Evolutionary conservation across 805 yeast genomes (phyloP), one percentile per base, ranked within the genome.

Genomic region (Pichia deserticola): DNA sequence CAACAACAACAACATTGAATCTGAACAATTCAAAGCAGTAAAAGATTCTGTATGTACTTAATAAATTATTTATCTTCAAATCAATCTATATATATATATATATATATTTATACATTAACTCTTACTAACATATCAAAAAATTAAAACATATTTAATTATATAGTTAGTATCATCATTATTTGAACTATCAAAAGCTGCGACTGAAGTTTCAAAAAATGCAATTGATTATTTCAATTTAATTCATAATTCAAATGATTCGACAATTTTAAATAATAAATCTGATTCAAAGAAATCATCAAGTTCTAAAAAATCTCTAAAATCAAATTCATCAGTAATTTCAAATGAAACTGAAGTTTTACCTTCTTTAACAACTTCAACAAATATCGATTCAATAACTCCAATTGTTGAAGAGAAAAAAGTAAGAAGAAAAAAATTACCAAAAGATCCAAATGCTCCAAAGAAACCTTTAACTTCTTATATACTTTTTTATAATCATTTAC

Each of bases 381-480:
- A 30, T 5, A 36, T 29, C 3, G 25, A 33, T 13, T 33, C 42
- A 28, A 34, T 11, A 8, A 5, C 36, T 34, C 36, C 36, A 34
- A 11, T 13, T 13, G 38, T 38, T 57, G 65, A 54, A 73, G 70
- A 68, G 55, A 63, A 57, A 51, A 60, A 30, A 3, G 32, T 42
- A 74, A 73, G 65, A 50, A 83, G 79, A 68, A 79, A 77, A 60
- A 75, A 73, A 59, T 71, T 64, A 37, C 74, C 69, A 47, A 73
- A 69, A 58, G 98, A 92, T 68, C 97, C 97, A 47, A 84, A 86
- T 61, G 97, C 96, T 42, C 99, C 99, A 52, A 89, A 87, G 75
- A 89, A 89, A 62, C 98, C 99, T 13, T 73, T 88, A 61, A 89
- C 97, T 27, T 85, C 87, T 42, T 90, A 82, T 71, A 86, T 92